Percentiles rank a stretch among this genome's conserved stretches.
Evolutionary conservation across 441 rosid genomes (phyloP).

Genomic region (Geranium incanum): DNA sequence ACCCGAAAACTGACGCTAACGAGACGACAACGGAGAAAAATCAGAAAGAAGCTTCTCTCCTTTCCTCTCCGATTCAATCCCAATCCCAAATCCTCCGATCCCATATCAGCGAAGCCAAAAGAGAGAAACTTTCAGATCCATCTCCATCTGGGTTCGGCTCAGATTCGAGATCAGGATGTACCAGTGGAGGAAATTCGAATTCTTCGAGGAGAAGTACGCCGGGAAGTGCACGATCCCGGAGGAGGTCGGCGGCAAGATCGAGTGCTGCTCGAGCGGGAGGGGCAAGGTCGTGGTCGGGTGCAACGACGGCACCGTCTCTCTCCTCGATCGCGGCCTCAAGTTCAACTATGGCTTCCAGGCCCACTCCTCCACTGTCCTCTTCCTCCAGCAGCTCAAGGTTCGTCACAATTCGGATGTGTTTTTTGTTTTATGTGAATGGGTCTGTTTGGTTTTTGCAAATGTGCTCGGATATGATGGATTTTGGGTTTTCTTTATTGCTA

Average conservation of each 20-base stretch:
- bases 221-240: conserved; percentile 70
- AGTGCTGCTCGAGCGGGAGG: conserved; percentile 88
- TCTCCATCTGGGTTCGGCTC: background rate
- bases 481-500: background rate
- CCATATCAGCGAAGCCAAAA: background rate
- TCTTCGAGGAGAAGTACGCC: conserved; percentile 92
- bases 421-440: background rate
- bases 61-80: background rate
- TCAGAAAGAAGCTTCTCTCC: background rate
- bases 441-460: background rate
- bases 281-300: conserved; percentile 87
- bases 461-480: conserved; percentile 6
- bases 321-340: conserved; percentile 90
- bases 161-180: conserved; percentile 42
- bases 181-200: conserved; percentile 94
- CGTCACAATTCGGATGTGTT: background rate
- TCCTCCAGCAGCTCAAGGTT: conserved; percentile 92
- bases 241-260: conserved; percentile 53
- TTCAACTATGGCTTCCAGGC: conserved; percentile 80
- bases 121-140: background rate
- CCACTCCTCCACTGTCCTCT: conserved; percentile 68
- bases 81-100: background rate
- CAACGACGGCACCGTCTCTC: conserved; percentile 67
- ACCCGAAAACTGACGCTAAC: conserved; percentile 6
- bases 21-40: conserved; percentile 7